Conservation (phyloP, 2,329 filamentous ascomycete species). For the Fusarium floridanum region DNA sequence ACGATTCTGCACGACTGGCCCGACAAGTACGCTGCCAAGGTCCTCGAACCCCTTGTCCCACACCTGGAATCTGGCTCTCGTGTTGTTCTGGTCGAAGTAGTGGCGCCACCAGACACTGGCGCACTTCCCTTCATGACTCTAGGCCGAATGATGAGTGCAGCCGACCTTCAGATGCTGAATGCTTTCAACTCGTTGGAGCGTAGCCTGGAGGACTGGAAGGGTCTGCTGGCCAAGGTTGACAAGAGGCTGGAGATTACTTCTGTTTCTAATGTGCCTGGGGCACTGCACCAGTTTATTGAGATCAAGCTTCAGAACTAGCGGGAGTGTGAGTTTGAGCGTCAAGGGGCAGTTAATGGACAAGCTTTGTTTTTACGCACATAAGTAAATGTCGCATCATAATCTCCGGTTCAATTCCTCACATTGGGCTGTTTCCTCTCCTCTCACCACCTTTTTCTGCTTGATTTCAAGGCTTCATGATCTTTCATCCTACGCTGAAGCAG, state of each 20-base stretch:
- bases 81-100: slow-evolving; percentile 53
- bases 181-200: slow-evolving; percentile 56
- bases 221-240: slow-evolving; percentile 24
- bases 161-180: slow-evolving; percentile 61
- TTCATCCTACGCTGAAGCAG: too few species aligned
- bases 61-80: slow-evolving; percentile 58
- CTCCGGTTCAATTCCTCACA: background rate
- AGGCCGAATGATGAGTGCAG: slow-evolving; percentile 8
- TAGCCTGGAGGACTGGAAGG: slow-evolving; percentile 21
- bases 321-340: background rate
- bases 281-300: slow-evolving; percentile 18
- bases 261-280: slow-evolving; percentile 7
- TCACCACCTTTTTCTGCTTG: too few species aligned
- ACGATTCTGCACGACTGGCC: slow-evolving; percentile 68
- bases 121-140: slow-evolving; percentile 20
- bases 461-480: too few species aligned
- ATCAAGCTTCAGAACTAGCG: background rate
- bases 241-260: slow-evolving; percentile 25
- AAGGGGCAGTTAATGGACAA: background rate
- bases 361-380: background rate
- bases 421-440: background rate
- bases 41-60: slow-evolving; percentile 57
- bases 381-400: background rate
- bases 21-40: slow-evolving; percentile 56
- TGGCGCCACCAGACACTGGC: slow-evolving; percentile 43